Percentiles rank a stretch among this genome's conserved stretches.
Conservation (phyloP, 2,329 filamentous ascomycete species). For the Neoscytalidium dimidiatum region DNA sequence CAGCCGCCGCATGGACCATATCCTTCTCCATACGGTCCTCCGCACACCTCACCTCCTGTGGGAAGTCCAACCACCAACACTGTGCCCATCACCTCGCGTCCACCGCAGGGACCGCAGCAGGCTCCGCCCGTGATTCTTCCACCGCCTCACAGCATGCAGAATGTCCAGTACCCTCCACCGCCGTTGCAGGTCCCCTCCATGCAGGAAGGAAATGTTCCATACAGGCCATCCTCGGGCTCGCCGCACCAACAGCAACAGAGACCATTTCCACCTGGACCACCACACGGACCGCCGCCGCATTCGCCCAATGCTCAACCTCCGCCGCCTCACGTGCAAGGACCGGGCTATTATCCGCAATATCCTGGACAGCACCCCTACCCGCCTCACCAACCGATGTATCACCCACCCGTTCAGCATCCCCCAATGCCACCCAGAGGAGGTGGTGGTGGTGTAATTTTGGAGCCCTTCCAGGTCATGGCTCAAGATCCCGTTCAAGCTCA, state of each 20-base stretch:
- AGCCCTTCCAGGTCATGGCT: conserved; percentile 49
- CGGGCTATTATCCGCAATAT: conserved; percentile 34
- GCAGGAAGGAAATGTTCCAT: conserved; percentile 29
- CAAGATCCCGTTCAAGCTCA: conserved; percentile 44
- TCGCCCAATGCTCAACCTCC: conserved; percentile 33
- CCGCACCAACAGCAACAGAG: conserved; percentile 31
- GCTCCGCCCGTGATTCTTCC: conserved; percentile 27
- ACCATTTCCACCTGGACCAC: conserved; percentile 23
- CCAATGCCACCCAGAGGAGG: conserved; percentile 2
- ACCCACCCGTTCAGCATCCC: conserved; percentile 38
- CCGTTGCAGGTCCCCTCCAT: conserved; percentile 26
- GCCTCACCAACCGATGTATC: conserved; percentile 34
- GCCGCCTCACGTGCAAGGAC: conserved; percentile 33
- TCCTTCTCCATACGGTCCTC: conserved; percentile 17
- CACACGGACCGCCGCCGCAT: conserved; percentile 32
- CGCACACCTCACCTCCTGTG: background rate
- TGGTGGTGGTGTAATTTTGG: conserved; percentile 47
- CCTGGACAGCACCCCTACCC: conserved; percentile 30
- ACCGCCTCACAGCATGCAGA: conserved; percentile 39
- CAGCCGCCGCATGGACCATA: background rate
- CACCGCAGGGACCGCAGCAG: background rate
- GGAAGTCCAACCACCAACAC: conserved; percentile 23
- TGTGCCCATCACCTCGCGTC: conserved; percentile 8
- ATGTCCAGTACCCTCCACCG: conserved; percentile 32
- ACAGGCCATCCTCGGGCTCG: conserved; percentile 28